phyloP scores from a whole-genome alignment of 345 rosid genomes.

The Rhizophora apiculata region DNA sequence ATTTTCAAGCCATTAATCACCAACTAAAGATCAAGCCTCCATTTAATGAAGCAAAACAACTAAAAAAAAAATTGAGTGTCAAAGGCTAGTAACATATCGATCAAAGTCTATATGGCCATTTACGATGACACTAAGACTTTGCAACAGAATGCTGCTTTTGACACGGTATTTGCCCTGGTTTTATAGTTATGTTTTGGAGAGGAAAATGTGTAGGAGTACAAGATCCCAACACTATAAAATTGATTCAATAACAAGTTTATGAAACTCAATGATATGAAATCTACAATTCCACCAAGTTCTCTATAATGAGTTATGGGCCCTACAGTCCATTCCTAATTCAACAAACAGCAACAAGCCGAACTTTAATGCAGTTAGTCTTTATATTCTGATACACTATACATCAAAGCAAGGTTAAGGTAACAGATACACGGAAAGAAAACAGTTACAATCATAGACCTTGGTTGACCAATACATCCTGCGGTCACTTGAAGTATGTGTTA shows the following conservation, averaged over 20 bases:
- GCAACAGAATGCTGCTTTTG: background rate
- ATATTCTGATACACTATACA: background rate
- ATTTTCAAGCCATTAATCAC: slow-evolving; percentile 14
- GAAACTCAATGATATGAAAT: background rate
- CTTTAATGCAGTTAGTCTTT: background rate
- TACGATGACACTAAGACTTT: background rate
- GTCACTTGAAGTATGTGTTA: background rate
- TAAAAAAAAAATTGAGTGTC: slow-evolving; percentile 5
- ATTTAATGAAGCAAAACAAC: background rate
- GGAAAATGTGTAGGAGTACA: background rate
- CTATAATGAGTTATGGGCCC: background rate
- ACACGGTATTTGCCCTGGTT: background rate
- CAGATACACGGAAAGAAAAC: slow-evolving; percentile 9
- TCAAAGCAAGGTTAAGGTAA: background rate
- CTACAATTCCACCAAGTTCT: background rate
- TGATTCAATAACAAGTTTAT: too few species aligned
- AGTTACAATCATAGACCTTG: background rate
- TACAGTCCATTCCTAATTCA: background rate
- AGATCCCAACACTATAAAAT: too few species aligned
- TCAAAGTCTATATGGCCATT: background rate
- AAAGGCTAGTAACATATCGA: background rate
- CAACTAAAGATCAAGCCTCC: slow-evolving; percentile 4
- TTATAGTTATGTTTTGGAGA: background rate
- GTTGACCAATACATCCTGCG: slow-evolving; percentile 1
- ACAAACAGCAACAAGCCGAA: background rate